Evolutionary conservation across 2,329 filamentous ascomycete genomes (phyloP).

Genomic region (Pochonia chlamydosporia): DNA sequence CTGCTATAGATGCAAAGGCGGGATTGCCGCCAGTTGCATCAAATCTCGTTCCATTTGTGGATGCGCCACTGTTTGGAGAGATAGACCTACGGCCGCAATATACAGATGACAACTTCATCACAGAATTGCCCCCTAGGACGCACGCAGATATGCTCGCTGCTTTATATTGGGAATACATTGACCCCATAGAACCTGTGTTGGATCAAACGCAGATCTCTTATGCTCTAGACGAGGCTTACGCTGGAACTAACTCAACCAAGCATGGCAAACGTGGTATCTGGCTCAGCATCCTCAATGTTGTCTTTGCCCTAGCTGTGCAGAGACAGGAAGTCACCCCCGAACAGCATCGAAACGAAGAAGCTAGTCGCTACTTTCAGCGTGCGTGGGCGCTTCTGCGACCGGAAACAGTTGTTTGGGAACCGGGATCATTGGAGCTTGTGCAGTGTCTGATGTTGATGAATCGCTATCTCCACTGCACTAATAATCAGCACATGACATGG

Average conservation of each 20-base stretch:
- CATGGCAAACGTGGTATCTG: neutral
- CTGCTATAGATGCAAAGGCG: neutral
- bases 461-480: neutral
- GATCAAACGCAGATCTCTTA: neutral
- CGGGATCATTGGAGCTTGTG: neutral
- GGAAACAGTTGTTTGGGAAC: neutral
- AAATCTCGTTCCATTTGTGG: neutral
- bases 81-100: neutral
- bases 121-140: neutral
- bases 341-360: neutral
- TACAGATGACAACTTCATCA: neutral
- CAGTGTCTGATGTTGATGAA: constrained; percentile 2
- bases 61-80: constrained; percentile 1
- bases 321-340: neutral
- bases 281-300: neutral
- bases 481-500: constrained; percentile 1
- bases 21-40: neutral
- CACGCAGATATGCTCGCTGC: neutral
- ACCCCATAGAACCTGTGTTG: neutral
- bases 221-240: neutral
- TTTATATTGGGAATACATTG: neutral
- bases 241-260: neutral
- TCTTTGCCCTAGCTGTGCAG: constrained; percentile 1
- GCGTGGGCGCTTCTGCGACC: neutral
- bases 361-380: constrained; percentile 1